Conservation (phyloP, 768 basidiomycete species). For the Xerocomus brunneocitrinus region DNA sequence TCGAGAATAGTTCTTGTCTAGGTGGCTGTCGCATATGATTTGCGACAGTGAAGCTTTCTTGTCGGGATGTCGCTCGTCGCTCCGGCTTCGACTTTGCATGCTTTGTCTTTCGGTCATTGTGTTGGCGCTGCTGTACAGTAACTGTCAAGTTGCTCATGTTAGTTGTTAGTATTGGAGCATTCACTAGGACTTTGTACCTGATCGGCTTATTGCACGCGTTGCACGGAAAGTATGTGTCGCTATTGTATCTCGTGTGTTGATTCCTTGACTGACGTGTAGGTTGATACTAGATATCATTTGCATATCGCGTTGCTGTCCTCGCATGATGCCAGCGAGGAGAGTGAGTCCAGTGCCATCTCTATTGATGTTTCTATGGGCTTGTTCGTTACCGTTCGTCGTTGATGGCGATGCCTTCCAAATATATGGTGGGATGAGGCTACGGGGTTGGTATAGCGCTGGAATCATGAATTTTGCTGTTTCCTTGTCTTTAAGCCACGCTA, state of each 20-base stretch:
- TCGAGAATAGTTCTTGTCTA: too few relatives aligned
- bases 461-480: neutral
- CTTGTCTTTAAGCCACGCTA: constrained; percentile 4
- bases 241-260: neutral
- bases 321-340: constrained; percentile 7
- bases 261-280: neutral
- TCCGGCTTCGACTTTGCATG: too few relatives aligned
- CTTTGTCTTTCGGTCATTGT: too few relatives aligned
- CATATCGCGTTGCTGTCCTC: neutral
- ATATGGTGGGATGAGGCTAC: neutral
- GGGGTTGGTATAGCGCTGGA: neutral
- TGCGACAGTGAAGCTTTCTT: too few relatives aligned
- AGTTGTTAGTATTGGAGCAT: too few relatives aligned
- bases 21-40: too few relatives aligned
- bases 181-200: too few relatives aligned
- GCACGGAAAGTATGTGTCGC: neutral
- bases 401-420: constrained; percentile 4
- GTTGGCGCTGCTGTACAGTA: too few relatives aligned
- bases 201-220: neutral
- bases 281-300: neutral
- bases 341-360: constrained; percentile 4
- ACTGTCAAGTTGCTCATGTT: too few relatives aligned
- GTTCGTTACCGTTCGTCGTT: constrained; percentile 11
- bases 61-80: too few relatives aligned
- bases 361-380: constrained; percentile 7